phyloP scores from a whole-genome alignment of 139 green algal genomes.

The Penium margaritaceum region DNA sequence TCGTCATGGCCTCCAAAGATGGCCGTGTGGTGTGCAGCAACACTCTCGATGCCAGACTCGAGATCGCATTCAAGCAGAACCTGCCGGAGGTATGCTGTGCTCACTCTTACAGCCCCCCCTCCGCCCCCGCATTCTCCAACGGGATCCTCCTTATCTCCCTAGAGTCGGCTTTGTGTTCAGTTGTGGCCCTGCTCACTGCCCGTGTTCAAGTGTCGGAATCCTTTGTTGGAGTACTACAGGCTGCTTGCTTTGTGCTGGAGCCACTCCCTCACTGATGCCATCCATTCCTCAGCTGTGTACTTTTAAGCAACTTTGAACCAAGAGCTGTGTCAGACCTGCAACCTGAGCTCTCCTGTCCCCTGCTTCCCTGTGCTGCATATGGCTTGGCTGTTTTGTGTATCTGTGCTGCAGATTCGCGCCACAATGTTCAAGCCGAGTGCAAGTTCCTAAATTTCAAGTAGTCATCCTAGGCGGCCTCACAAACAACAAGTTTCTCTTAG shows the following conservation, averaged over 20 bases:
- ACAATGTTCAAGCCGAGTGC: background rate
- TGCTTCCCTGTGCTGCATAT: background rate
- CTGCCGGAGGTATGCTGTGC: conserved; percentile 43
- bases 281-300: no score
- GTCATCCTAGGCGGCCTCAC: no score
- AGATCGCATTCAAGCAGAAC: conserved; percentile 40
- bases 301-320: no score
- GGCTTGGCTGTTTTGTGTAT: background rate
- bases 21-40: conserved; percentile 82
- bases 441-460: background rate
- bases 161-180: background rate
- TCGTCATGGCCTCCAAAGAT: conserved; percentile 71
- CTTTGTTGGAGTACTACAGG: background rate
- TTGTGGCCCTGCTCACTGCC: background rate
- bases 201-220: background rate
- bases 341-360: no score
- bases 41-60: conserved; percentile 74
- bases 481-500: no score
- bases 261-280: background rate
- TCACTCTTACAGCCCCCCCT: background rate
- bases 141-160: background rate
- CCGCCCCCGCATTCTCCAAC: background rate
- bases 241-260: background rate
- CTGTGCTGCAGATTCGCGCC: conserved; percentile 3
- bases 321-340: no score